Evolutionary conservation across 768 basidiomycete species (phyloP), one percentile per base, ranked within the genome.

Genomic region (Cyclocybe aegerita): DNA sequence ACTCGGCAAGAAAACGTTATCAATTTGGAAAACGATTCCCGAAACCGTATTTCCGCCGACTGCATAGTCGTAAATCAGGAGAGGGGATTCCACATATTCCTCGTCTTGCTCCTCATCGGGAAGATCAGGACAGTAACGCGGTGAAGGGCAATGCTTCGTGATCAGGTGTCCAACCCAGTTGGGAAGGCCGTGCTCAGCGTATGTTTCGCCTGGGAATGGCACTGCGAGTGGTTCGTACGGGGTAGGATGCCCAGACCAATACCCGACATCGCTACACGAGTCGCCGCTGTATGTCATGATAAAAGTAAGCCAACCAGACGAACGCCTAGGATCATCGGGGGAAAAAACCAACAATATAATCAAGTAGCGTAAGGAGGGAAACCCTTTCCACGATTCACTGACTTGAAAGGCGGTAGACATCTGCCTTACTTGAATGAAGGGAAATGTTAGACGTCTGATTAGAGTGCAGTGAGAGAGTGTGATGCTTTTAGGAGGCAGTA

Each of bases 121-220:
- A 4, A 48, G 32, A 15, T 45, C 42, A 46, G 74, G 67, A 42
- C 63, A 47, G 54, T 59, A 73, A 35, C 67, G 58, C 4, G 72
- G 69, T 35, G 60, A 57, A n/a, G 71, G 71, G 38, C 59, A 59
- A 50, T 74, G 68, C 44, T 72, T 68, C 9, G 70, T 76, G 45
- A 82, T 65, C 15, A 83, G 62, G 58, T 80, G 72, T 1, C 83
- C 79, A 31, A 86, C 79, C 84, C 84, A 86, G 60, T 85, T 85
- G 3, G 81, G 77, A 39, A 67, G 61, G 32, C 65, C 72, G 1
- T 50, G 46, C 55, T 80, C 80, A 31, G 73, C 72, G 62, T 64
- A 82, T 0, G 79, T 77, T 7, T 58, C 17, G 0, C 81, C 82
- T 31, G 81, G 80, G 55, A 73, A 84, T 4, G 61, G 55, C 1